Percentiles rank a stretch among this genome's conserved stretches.
These are phyloP conservation scores for Trichoderma hamatum DNA, from an alignment of 2,329 filamentous ascomycete species.

Conservation along the genomic window DNA sequence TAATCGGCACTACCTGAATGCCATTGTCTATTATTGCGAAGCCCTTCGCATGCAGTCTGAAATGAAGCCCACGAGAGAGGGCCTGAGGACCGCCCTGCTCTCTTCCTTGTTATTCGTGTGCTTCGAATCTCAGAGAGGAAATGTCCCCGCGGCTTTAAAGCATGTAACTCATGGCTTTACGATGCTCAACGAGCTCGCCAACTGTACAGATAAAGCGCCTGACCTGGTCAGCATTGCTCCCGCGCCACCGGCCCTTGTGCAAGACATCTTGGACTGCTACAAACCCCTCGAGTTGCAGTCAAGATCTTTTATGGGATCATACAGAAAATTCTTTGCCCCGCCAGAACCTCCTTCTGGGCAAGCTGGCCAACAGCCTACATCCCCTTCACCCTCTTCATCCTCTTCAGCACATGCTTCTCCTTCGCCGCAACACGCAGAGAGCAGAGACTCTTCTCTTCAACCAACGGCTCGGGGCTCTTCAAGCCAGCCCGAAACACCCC, in stretches of 20 bases:
- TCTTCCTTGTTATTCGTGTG: constrained; percentile 47
- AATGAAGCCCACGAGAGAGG: constrained; percentile 42
- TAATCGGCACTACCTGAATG: constrained; percentile 47
- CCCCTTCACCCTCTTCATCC: neutral
- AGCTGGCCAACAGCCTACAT: neutral
- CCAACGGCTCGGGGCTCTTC: constrained; percentile 31
- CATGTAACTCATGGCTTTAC: constrained; percentile 47
- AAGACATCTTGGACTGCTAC: constrained; percentile 46
- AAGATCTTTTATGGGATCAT: constrained; percentile 45
- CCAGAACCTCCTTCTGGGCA: constrained; percentile 24
- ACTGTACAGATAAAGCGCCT: constrained; percentile 42
- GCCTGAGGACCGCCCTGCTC: constrained; percentile 44
- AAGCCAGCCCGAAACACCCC: constrained; percentile 37
- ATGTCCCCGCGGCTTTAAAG: constrained; percentile 45
- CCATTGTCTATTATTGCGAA: constrained; percentile 46
- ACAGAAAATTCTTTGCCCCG: constrained; percentile 41
- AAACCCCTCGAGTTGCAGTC: constrained; percentile 45
- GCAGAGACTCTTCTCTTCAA: neutral
- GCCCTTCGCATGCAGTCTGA: constrained; percentile 46
- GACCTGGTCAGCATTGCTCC: constrained; percentile 44
- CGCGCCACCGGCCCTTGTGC: constrained; percentile 42
- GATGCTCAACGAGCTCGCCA: constrained; percentile 45
- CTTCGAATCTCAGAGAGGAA: constrained; percentile 47
- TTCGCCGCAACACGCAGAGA: neutral
- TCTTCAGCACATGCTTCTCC: neutral